A percentile compares a stretch with the other conserved stretches of the same genome.
These are phyloP conservation scores for Brettanomyces nanus DNA, from an alignment of 805 yeast species.

Conservation along the genomic window DNA sequence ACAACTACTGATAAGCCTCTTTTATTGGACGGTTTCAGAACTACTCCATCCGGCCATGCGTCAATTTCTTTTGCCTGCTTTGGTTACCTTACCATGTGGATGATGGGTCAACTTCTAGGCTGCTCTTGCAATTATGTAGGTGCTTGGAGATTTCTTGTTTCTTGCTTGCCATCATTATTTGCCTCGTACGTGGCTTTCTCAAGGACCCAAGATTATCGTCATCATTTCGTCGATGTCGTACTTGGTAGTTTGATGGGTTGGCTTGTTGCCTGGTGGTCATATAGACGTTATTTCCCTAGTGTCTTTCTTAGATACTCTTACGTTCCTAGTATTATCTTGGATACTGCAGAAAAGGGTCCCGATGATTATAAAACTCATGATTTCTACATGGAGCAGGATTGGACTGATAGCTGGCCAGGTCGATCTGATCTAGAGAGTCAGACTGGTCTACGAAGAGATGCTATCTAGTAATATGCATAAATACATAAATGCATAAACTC, in stretches of 20 bases:
- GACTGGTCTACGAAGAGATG: no score
- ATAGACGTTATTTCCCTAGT: conserved; percentile 44
- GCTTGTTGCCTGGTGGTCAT: conserved; percentile 49
- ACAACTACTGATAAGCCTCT: conserved; percentile 37
- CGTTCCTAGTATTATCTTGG: conserved; percentile 29
- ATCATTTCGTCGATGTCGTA: conserved; percentile 80
- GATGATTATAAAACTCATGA: conserved; percentile 3
- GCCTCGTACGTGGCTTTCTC: conserved; percentile 77
- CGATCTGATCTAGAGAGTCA: not conserved
- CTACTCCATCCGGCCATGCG: conserved; percentile 80
- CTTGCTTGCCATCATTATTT: conserved; percentile 49
- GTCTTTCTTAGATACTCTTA: conserved; percentile 27
- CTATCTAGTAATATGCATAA: no score
- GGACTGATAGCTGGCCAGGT: not conserved
- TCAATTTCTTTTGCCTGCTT: conserved; percentile 63
- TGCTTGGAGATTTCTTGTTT: conserved; percentile 52
- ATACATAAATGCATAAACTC: no score
- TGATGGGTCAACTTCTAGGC: conserved; percentile 51
- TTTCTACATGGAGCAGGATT: conserved; percentile 2
- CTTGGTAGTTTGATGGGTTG: conserved; percentile 66
- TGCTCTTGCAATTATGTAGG: conserved; percentile 32
- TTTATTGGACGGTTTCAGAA: conserved; percentile 65
- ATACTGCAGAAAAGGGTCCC: conserved; percentile 1
- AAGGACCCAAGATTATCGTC: conserved; percentile 88
- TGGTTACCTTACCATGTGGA: conserved; percentile 55